Percentiles rank a stretch among this genome's conserved stretches.
Conservation (phyloP, 305 asterid genomes). For the Ruellia speciosa region DNA sequence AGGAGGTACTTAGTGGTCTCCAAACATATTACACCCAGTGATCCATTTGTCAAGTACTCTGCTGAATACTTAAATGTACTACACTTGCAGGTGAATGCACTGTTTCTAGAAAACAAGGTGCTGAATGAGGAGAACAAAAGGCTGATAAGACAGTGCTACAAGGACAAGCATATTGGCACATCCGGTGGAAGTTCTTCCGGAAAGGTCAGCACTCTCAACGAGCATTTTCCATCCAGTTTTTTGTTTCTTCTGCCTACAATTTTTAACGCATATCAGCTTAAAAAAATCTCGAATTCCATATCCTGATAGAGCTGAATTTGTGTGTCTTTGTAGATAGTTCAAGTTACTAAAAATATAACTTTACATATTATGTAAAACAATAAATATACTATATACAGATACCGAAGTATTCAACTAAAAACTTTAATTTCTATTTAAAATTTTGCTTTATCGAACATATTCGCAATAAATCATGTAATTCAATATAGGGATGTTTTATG, state of each 20-base stretch:
- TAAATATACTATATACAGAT: too few species aligned
- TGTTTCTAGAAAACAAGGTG: slow-evolving; percentile 58
- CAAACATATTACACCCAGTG: slow-evolving; percentile 7
- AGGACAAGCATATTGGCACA: slow-evolving; percentile 42
- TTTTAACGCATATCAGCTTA: not conserved
- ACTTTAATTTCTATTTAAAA: too few species aligned
- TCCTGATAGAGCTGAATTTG: too few species aligned
- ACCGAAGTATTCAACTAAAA: too few species aligned
- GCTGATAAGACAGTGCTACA: slow-evolving; percentile 44
- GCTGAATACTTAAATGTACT: slow-evolving; percentile 3
- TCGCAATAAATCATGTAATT: too few species aligned
- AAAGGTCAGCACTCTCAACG: slow-evolving; percentile 32
- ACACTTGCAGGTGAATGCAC: slow-evolving; percentile 46
- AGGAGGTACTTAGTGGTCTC: slow-evolving; percentile 42
- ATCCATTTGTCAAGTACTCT: slow-evolving; percentile 6
- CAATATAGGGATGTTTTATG: too few species aligned
- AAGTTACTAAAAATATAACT: not conserved
- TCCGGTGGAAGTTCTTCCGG: slow-evolving; percentile 63
- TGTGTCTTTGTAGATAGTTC: too few species aligned
- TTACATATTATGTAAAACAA: too few species aligned
- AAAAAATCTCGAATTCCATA: too few species aligned
- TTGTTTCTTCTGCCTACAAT: not conserved
- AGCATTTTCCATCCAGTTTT: not conserved
- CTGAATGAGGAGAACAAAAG: slow-evolving; percentile 57
- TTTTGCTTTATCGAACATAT: too few species aligned